A percentile compares a stretch with the other conserved stretches of the same genome.
Evolutionary conservation across 345 rosid species (phyloP).

Genomic region (Mercurialis annua): DNA sequence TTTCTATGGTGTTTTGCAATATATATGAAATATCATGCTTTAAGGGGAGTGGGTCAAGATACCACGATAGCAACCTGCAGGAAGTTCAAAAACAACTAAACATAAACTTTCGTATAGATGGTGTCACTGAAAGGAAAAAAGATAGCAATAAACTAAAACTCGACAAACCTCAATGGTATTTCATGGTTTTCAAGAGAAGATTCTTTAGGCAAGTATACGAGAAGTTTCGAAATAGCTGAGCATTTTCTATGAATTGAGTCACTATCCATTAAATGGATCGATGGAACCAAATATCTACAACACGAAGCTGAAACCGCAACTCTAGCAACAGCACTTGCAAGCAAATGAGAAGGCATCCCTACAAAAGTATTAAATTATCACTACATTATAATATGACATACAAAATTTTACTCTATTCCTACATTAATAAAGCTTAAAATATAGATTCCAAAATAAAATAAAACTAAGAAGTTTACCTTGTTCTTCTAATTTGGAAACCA

Average conservation of each 20-base stretch:
- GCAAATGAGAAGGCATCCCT: constrained; percentile 39
- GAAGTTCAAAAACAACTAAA: neutral
- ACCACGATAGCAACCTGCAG: constrained; percentile 67
- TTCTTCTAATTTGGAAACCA: constrained; percentile 39
- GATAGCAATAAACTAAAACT: too few relatives aligned
- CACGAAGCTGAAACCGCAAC: constrained; percentile 48
- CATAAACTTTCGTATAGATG: too few relatives aligned
- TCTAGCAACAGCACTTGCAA: constrained; percentile 47
- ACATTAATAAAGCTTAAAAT: too few relatives aligned
- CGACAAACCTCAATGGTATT: constrained; percentile 55
- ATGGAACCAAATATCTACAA: constrained; percentile 21
- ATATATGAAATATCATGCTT: constrained; percentile 56
- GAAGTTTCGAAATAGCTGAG: constrained; percentile 38
- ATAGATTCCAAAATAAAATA: neutral
- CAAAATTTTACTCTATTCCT: too few relatives aligned
- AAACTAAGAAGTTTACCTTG: constrained; percentile 35
- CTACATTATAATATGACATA: too few relatives aligned
- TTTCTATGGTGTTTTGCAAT: constrained; percentile 43
- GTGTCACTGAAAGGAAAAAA: too few relatives aligned
- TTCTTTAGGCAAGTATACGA: constrained; percentile 40
- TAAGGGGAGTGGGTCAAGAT: constrained; percentile 56
- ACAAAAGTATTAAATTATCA: constrained; percentile 13
- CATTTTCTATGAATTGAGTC: constrained; percentile 28
- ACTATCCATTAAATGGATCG: constrained; percentile 16
- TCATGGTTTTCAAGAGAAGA: constrained; percentile 33